Base-by-base conservation (phyloP, 306 rosid genomes). In the Corylus avellana region DNA sequence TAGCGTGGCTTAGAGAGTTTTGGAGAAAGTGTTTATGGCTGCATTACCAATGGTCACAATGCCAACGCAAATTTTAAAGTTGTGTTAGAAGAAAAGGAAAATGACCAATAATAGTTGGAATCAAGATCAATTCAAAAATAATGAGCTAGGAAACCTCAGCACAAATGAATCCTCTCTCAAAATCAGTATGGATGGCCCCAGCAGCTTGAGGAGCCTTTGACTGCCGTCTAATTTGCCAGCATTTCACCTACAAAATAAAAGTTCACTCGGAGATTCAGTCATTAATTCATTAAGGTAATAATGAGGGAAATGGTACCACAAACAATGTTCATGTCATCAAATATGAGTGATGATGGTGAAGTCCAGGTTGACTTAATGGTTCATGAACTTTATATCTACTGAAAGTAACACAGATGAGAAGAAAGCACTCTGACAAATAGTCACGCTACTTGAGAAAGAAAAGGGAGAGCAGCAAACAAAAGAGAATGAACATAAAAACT, bases 201-300 rank as follows among this genome's bases (percentile, higher is more conserved):
- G 99, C 99, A 77, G 99, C 98, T 85, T 96, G 98, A 67, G 99
- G 98, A 83, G 98, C 98, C 83, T 96, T 96, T 25, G 98, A 86
- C 79, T 90, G 96, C 80, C 96, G 93, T 85, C 98, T 93, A 83
- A 96, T 93, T 85, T 96, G 99, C 99, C 99, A 96, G 85, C 98
- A 91, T 77, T 96, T 96, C 16, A 96, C 99, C 99, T 96, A 90
- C 74, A 79, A 86, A 51, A 79, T 81, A 74, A 20, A 70, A 77
- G 75, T 81, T n/a, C 16, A 61, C 14, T 54, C 14, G 48, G 67
- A 67, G 20, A 72, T 22, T 5, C 12, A 66, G 53, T 69, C 49
- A 66, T 68, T 63, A 69, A 20, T 27, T 13, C 39, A 48, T 22
- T 35, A 56, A 71, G 71, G 32, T 51, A 70, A 64, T 58, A 54